These are phyloP conservation scores for Lentinula sp. DNA, from an alignment of 768 basidiomycete species.

Conservation along the genomic window DNA sequence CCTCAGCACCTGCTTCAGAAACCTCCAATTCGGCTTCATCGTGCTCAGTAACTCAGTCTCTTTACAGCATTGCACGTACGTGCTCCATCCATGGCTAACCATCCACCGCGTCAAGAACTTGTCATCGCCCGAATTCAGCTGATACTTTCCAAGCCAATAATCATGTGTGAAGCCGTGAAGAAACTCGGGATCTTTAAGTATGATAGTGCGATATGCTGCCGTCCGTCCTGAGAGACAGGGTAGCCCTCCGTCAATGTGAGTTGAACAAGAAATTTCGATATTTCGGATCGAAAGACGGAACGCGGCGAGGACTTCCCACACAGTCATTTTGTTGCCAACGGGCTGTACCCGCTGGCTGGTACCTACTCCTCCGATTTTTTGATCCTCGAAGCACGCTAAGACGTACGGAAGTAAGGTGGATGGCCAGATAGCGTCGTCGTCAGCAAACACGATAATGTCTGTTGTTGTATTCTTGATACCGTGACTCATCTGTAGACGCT, in stretches of 20 bases:
- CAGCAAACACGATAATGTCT: slow-evolving; percentile 92
- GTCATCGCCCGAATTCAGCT: slow-evolving; percentile 91
- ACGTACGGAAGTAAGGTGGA: slow-evolving; percentile 84
- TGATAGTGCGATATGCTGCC: slow-evolving; percentile 89
- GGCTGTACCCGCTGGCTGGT: slow-evolving; percentile 87
- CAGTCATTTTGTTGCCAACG: slow-evolving; percentile 72
- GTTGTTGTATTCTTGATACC: slow-evolving; percentile 88
- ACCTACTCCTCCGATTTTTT: slow-evolving; percentile 88
- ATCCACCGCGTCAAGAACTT: slow-evolving; percentile 96
- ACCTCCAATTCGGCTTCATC: slow-evolving; percentile 97
- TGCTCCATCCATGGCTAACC: slow-evolving; percentile 93
- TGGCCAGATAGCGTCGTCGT: slow-evolving; percentile 96
- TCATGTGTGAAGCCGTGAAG: slow-evolving; percentile 91
- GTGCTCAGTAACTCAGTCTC: slow-evolving; percentile 84
- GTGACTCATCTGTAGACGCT: slow-evolving; percentile 89
- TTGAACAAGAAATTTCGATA: slow-evolving; percentile 84
- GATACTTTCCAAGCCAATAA: slow-evolving; percentile 90
- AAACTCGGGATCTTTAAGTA: slow-evolving; percentile 92
- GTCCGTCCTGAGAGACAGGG: slow-evolving; percentile 92
- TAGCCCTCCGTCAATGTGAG: slow-evolving; percentile 89
- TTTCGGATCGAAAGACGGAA: slow-evolving; percentile 91
- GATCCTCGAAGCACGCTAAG: slow-evolving; percentile 91
- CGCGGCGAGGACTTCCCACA: slow-evolving; percentile 94
- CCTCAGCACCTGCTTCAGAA: slow-evolving; percentile 87
- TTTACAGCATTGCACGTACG: slow-evolving; percentile 85